These are phyloP conservation scores for Rhizopus delemar DNA, from an alignment of 371 early-diverging fungal species.

Conservation along the genomic window DNA sequence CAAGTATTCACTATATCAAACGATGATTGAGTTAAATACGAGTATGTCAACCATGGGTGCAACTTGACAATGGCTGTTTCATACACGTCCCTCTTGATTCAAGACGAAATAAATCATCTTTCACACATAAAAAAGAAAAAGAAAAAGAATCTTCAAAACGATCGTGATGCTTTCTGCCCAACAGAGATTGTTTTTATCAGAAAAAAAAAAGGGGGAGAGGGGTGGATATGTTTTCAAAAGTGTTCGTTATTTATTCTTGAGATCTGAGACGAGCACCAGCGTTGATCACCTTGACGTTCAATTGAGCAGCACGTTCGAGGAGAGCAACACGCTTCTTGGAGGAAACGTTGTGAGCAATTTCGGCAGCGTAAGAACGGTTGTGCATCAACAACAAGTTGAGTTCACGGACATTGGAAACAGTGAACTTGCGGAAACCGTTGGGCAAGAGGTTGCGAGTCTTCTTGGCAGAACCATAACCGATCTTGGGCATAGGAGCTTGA, in stretches of 20 bases:
- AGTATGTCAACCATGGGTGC: too few species aligned
- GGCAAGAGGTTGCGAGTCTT: slow-evolving; percentile 96
- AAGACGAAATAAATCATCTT: too few species aligned
- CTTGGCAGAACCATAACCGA: slow-evolving; percentile 98
- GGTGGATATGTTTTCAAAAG: too few species aligned
- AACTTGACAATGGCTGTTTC: too few species aligned
- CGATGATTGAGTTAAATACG: too few species aligned
- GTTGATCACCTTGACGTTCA: slow-evolving; percentile 98
- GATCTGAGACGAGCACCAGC: slow-evolving; percentile 93
- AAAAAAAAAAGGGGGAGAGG: background rate
- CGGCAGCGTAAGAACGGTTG: slow-evolving; percentile 99
- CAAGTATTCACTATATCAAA: too few species aligned
- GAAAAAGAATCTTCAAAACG: too few species aligned
- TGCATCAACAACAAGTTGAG: slow-evolving; percentile 97
- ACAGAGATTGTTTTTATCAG: background rate
- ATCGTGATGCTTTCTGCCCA: too few species aligned
- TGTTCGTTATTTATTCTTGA: slow-evolving; percentile 67
- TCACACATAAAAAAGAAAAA: too few species aligned
- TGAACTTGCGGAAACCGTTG: slow-evolving; percentile 98
- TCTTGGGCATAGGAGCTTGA: slow-evolving; percentile 98
- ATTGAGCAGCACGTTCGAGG: slow-evolving; percentile 96
- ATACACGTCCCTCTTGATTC: too few species aligned
- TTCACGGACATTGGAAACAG: slow-evolving; percentile 94
- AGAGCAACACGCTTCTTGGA: slow-evolving; percentile 97
- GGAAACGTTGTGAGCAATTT: slow-evolving; percentile 98